Conservation (phyloP, 495 filamentous ascomycete species). For the Bathelium albidoporum region DNA sequence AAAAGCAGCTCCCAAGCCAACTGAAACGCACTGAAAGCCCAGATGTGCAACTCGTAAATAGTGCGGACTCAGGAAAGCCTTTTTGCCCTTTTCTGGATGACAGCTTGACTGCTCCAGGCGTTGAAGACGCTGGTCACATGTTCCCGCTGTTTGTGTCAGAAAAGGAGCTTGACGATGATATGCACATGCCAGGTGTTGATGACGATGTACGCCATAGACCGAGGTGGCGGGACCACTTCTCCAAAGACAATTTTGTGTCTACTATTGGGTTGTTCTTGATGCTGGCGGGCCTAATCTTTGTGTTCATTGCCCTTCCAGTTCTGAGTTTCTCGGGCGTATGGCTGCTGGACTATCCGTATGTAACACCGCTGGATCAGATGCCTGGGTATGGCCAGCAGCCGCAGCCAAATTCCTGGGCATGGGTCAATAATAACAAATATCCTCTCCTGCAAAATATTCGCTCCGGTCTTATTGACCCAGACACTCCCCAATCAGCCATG, state of each 20-base stretch:
- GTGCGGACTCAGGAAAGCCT: conserved; percentile 23
- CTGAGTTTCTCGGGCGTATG: conserved; percentile 30
- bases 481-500: conserved; percentile 21
- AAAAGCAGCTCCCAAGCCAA: not conserved
- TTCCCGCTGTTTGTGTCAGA: conserved; percentile 36
- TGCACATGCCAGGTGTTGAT: conserved; percentile 38
- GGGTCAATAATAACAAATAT: conserved; percentile 28
- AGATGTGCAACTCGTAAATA: conserved; percentile 15
- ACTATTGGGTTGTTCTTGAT: conserved; percentile 35
- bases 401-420: conserved; percentile 26
- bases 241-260: conserved; percentile 29
- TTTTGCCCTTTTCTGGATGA: conserved; percentile 33
- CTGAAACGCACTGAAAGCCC: conserved; percentile 17
- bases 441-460: conserved; percentile 25
- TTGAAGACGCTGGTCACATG: conserved; percentile 18
- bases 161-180: conserved; percentile 39
- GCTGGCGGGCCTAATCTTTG: conserved; percentile 33
- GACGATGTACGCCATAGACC: conserved; percentile 37
- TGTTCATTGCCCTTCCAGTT: conserved; percentile 40
- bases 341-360: conserved; percentile 17
- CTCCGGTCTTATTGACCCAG: conserved; percentile 24
- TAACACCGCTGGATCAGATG: conserved; percentile 28
- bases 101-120: conserved; percentile 29
- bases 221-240: conserved; percentile 32
- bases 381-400: conserved; percentile 8